These are phyloP conservation scores for Lasiosphaeria ovina DNA, from an alignment of 495 filamentous ascomycete genomes.

Conservation along the genomic window DNA sequence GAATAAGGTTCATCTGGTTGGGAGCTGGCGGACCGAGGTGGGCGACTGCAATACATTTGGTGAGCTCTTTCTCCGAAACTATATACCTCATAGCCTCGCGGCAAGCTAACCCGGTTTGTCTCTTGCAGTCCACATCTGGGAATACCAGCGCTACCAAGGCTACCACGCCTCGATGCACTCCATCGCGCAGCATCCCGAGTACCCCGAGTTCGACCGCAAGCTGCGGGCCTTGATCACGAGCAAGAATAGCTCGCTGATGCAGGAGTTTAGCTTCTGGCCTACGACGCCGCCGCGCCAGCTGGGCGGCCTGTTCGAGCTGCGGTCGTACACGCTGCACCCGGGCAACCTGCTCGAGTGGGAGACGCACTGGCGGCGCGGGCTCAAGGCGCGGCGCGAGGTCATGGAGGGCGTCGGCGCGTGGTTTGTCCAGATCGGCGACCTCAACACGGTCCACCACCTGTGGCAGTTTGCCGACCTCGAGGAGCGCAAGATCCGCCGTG, in stretches of 20 bases:
- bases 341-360: slow-evolving; percentile 98
- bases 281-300: slow-evolving; percentile 86
- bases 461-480: slow-evolving; percentile 98
- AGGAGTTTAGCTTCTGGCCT: slow-evolving; percentile 99
- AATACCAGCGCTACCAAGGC: slow-evolving; percentile 95
- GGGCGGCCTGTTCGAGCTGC: slow-evolving; percentile 92
- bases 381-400: slow-evolving; percentile 85
- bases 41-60: slow-evolving; percentile 97
- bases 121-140: slow-evolving; percentile 89
- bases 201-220: slow-evolving; percentile 74
- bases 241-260: slow-evolving; percentile 91
- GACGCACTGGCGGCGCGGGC: slow-evolving; percentile 92
- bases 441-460: slow-evolving; percentile 96
- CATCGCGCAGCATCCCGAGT: slow-evolving; percentile 77
- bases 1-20: slow-evolving; percentile 93
- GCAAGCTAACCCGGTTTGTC: not conserved
- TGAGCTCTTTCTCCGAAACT: slow-evolving; percentile 41
- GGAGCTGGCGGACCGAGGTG: slow-evolving; percentile 98
- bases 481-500: slow-evolving; percentile 84
- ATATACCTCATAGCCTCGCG: slow-evolving; percentile 4
- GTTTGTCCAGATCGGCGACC: slow-evolving; percentile 97
- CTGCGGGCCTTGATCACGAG: slow-evolving; percentile 76
- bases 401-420: slow-evolving; percentile 99
- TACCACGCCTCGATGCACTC: slow-evolving; percentile 89
- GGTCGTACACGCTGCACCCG: slow-evolving; percentile 93